phyloP scores from a whole-genome alignment of 257 asterid species.

The Penstemon barbatus region DNA sequence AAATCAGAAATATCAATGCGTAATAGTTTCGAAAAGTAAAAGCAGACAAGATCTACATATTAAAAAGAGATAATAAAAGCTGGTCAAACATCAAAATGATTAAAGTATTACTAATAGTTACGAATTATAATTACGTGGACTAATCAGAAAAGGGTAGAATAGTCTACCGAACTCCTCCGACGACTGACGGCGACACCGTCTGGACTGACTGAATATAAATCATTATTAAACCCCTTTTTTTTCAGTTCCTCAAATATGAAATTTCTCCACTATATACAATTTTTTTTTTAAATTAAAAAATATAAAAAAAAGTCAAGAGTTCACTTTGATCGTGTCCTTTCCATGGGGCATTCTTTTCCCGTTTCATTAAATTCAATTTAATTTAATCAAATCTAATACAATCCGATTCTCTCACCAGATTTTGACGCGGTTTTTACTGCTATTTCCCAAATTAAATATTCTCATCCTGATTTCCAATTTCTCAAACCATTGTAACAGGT shows the following conservation, averaged over 20 bases:
- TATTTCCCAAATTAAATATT: conserved; percentile 10
- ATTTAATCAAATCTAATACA: conserved; percentile 30
- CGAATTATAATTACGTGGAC: conserved; percentile 20
- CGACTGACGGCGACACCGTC: conserved; percentile 42
- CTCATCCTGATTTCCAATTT: conserved; percentile 4
- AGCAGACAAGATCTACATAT: conserved; percentile 13
- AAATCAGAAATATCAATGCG: background rate
- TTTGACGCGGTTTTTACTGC: conserved; percentile 38
- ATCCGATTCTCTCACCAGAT: conserved; percentile 31
- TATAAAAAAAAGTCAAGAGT: conserved; percentile 36
- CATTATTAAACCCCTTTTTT: background rate
- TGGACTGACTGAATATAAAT: conserved; percentile 21
- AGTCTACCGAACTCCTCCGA: conserved; percentile 35
- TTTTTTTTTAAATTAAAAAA: background rate
- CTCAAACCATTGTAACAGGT: conserved; percentile 18
- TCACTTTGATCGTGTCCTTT: conserved; percentile 40
- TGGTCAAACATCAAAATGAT: conserved; percentile 32
- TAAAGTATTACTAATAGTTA: background rate
- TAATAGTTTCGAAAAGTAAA: conserved; percentile 17
- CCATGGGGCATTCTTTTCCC: conserved; percentile 23
- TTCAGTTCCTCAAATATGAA: conserved; percentile 6
- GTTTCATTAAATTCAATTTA: conserved; percentile 37
- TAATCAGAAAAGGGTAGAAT: conserved; percentile 28
- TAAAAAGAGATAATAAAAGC: background rate
- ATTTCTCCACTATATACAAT: conserved; percentile 12